Percentiles rank a stretch among this genome's conserved stretches.
phyloP scores from a whole-genome alignment of 2,329 filamentous ascomycete genomes.

The Fusarium sp. region DNA sequence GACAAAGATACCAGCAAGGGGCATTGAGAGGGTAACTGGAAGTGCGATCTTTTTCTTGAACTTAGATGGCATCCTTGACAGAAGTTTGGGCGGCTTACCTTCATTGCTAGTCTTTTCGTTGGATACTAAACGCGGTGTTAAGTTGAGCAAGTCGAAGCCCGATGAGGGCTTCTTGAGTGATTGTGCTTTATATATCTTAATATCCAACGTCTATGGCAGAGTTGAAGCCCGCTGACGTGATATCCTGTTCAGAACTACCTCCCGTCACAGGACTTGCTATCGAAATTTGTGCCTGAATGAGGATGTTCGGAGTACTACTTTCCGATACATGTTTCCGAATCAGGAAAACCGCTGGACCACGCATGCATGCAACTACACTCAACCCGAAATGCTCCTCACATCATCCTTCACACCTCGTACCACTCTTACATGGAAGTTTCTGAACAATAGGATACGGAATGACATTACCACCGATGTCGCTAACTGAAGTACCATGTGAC shows the following conservation, averaged over 20 bases:
- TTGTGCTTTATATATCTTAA: background rate
- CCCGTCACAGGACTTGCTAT: too few relatives aligned
- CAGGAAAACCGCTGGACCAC: background rate
- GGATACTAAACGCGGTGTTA: rapidly evolving
- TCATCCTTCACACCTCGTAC: background rate
- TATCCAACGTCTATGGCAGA: rapidly evolving
- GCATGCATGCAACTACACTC: background rate
- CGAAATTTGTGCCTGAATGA: too few relatives aligned
- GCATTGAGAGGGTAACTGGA: background rate
- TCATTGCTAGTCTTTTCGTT: background rate
- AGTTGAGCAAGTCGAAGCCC: background rate
- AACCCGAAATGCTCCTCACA: background rate
- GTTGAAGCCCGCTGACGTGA: background rate
- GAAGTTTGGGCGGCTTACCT: background rate
- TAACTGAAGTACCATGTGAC: too few relatives aligned
- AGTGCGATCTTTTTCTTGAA: background rate
- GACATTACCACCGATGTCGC: rapidly evolving
- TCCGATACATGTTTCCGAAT: background rate
- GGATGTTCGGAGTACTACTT: background rate
- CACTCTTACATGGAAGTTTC: rapidly evolving
- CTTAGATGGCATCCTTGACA: background rate
- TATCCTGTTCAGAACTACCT: rapidly evolving
- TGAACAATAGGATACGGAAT: rapidly evolving
- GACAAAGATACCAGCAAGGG: background rate
- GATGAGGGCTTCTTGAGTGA: rapidly evolving